Percentiles rank a stretch among this genome's conserved stretches.
Evolutionary conservation across 2,329 filamentous ascomycete species (phyloP).

Genomic region (Fusarium xyrophilum): DNA sequence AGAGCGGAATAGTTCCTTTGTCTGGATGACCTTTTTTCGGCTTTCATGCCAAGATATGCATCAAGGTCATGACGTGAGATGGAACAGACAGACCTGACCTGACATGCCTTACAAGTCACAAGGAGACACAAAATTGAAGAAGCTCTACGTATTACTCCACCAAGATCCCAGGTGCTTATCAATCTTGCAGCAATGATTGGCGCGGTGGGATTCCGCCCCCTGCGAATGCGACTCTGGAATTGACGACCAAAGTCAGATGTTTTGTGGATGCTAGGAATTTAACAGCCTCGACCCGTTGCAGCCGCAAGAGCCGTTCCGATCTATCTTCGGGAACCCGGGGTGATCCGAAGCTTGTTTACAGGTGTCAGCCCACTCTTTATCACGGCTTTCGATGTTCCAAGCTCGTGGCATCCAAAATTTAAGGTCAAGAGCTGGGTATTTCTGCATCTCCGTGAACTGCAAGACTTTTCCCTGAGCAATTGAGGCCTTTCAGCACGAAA

Average conservation of each 20-base stretch:
- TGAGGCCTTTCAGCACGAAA: neutral
- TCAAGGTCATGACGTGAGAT: neutral
- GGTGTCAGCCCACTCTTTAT: conserved; percentile 40
- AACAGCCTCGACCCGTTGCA: conserved; percentile 15
- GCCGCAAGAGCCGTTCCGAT: conserved; percentile 32
- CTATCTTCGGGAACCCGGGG: conserved; percentile 33
- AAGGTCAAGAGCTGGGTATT: conserved; percentile 25
- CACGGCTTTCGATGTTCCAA: conserved; percentile 25
- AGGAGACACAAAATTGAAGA: neutral
- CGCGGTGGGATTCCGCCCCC: neutral
- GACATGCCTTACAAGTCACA: neutral
- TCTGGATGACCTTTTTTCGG: neutral
- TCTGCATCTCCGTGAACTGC: conserved; percentile 39
- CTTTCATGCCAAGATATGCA: neutral
- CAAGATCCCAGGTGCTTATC: conserved; percentile 19
- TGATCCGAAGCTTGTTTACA: conserved; percentile 29
- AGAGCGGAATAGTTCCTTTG: conserved; percentile 12
- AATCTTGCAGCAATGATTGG: conserved; percentile 32
- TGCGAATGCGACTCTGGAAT: neutral
- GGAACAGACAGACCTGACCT: neutral
- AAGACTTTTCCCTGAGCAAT: neutral
- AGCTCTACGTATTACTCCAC: conserved; percentile 8
- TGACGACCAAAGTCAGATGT: neutral
- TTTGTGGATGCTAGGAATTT: neutral
- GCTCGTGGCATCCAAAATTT: conserved; percentile 24